A percentile compares a stretch with the other conserved stretches of the same genome.
Conservation (phyloP, 257 asterid species). For the Echites panduratus region DNA sequence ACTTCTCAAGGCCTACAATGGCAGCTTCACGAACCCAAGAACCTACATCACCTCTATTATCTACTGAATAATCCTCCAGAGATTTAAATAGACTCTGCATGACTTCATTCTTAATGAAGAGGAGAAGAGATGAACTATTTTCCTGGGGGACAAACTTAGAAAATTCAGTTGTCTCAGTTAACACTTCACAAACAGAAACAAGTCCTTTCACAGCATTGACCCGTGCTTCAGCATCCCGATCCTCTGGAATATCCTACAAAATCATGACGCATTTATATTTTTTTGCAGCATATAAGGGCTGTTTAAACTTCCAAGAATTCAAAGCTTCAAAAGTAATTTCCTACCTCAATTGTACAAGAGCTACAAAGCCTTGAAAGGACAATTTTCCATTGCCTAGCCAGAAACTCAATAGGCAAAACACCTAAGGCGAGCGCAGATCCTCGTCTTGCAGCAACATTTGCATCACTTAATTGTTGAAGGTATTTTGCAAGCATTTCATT, state of each 20-base stretch:
- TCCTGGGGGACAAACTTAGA: slow-evolving; percentile 43
- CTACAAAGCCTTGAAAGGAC: slow-evolving; percentile 60
- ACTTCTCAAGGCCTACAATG: slow-evolving; percentile 82
- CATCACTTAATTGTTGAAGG: slow-evolving; percentile 74
- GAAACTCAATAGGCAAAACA: slow-evolving; percentile 63
- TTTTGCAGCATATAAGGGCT: background rate
- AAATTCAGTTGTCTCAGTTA: slow-evolving; percentile 40
- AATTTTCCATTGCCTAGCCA: slow-evolving; percentile 63
- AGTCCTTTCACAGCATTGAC: slow-evolving; percentile 88
- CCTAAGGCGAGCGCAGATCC: slow-evolving; percentile 93
- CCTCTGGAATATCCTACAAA: slow-evolving; percentile 75
- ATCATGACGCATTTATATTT: slow-evolving; percentile 12
- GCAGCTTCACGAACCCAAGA: slow-evolving; percentile 99
- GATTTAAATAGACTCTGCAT: slow-evolving; percentile 74
- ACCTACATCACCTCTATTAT: slow-evolving; percentile 96
- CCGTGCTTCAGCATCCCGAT: slow-evolving; percentile 92
- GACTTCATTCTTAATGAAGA: slow-evolving; percentile 61
- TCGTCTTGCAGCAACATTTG: slow-evolving; percentile 89
- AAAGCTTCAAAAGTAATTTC: slow-evolving; percentile 21
- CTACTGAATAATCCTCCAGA: slow-evolving; percentile 90
- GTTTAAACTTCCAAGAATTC: background rate
- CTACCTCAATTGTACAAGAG: slow-evolving; percentile 80
- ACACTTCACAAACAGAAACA: slow-evolving; percentile 65
- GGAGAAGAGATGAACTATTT: slow-evolving; percentile 43
- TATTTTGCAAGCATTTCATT: slow-evolving; percentile 51